Percentiles rank a stretch among this genome's conserved stretches.
phyloP scores from a whole-genome alignment of 495 filamentous ascomycete genomes.

The Aspergillus cristatus region DNA sequence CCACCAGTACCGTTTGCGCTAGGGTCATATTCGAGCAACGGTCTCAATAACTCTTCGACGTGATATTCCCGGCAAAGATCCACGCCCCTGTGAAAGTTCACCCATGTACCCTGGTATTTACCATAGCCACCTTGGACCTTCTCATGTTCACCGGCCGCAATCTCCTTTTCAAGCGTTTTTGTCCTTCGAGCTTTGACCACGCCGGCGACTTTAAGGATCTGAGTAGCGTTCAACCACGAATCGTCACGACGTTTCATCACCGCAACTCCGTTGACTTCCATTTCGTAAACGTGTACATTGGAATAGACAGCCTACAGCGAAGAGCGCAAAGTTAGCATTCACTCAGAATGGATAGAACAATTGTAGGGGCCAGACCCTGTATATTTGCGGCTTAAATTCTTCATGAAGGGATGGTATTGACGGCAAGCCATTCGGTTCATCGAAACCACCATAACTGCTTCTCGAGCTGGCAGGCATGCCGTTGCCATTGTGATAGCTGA shows the following conservation, averaged over 20 bases:
- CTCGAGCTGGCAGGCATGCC: constrained; percentile 21
- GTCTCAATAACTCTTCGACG: constrained; percentile 77
- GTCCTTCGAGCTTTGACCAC: constrained; percentile 95
- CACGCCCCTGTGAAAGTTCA: constrained; percentile 79
- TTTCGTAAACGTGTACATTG: constrained; percentile 90
- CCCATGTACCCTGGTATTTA: constrained; percentile 98
- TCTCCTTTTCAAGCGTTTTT: constrained; percentile 96
- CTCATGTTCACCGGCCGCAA: constrained; percentile 88
- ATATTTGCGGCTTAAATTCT: constrained; percentile 62
- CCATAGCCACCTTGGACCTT: constrained; percentile 98
- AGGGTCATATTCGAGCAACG: constrained; percentile 84
- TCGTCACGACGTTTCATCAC: constrained; percentile 92
- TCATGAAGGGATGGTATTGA: constrained; percentile 39
- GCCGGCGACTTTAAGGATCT: constrained; percentile 91
- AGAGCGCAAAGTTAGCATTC: constrained; percentile 6
- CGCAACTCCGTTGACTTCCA: constrained; percentile 84
- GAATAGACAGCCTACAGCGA: constrained; percentile 80
- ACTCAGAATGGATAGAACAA: constrained; percentile 1
- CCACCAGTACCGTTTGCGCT: constrained; percentile 61
- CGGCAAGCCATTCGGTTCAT: constrained; percentile 40
- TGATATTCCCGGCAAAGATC: constrained; percentile 92
- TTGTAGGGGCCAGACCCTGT: constrained; percentile 68
- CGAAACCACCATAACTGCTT: constrained; percentile 33
- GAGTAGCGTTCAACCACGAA: constrained; percentile 90
- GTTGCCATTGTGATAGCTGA: constrained; percentile 32